Percentiles rank a stretch among this genome's conserved stretches.
These are phyloP conservation scores for Penicillium canariense DNA, from an alignment of 495 filamentous ascomycete genomes.

Conservation along the genomic window DNA sequence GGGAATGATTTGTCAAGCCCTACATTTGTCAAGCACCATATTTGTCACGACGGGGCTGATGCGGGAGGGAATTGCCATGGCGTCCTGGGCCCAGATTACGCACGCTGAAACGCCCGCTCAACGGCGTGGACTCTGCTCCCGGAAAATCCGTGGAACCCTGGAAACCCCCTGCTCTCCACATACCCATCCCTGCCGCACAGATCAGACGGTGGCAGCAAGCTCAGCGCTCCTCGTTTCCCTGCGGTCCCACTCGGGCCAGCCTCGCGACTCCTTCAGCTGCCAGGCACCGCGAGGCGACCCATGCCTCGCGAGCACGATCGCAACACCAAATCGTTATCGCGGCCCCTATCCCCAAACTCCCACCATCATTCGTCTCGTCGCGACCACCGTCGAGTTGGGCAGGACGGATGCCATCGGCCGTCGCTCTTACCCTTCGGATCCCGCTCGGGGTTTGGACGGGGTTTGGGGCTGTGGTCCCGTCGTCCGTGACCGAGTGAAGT, in stretches of 20 bases:
- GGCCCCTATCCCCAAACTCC: not conserved
- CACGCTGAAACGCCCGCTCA: not conserved
- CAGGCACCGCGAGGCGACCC: not conserved
- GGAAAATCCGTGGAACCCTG: too few relatives aligned
- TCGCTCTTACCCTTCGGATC: too few relatives aligned
- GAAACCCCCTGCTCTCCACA: slow-evolving; percentile 6
- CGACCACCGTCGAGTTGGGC: not conserved
- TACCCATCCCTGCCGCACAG: slow-evolving; percentile 5
- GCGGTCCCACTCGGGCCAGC: too few relatives aligned
- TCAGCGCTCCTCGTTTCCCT: not conserved
- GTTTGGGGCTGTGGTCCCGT: too few relatives aligned
- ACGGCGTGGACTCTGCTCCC: not conserved
- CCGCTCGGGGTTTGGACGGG: too few relatives aligned
- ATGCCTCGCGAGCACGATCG: not conserved
- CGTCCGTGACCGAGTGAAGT: too few relatives aligned
- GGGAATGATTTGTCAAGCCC: not conserved
- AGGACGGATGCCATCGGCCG: not conserved
- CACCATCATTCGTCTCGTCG: not conserved
- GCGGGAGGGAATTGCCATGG: not conserved
- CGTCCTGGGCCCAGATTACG: not conserved
- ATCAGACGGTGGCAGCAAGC: slow-evolving; percentile 4
- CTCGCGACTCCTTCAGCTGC: not conserved
- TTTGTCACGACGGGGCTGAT: not conserved
- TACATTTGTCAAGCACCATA: not conserved
- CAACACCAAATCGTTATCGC: not conserved